Evolutionary conservation across 2,329 filamentous ascomycete species (phyloP).

Genomic region (Kalmusia sp.): DNA sequence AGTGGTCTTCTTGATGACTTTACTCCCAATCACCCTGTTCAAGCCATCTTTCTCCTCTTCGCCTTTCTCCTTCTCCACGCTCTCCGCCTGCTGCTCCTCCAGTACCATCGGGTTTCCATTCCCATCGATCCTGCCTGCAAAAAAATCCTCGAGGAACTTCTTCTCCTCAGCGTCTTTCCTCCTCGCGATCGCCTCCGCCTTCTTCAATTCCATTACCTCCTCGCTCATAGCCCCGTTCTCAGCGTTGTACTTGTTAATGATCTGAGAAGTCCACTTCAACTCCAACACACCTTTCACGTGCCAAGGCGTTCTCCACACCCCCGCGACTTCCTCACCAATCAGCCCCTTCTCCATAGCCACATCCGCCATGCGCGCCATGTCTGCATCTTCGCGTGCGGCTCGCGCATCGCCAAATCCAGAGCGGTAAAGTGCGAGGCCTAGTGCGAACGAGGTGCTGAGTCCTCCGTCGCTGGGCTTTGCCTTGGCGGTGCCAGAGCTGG

Average conservation of each 20-base stretch:
- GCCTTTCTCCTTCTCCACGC: neutral
- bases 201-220: conserved; percentile 18
- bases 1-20: neutral
- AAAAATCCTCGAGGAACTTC: conserved; percentile 22
- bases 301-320: conserved; percentile 21
- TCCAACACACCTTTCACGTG: conserved; percentile 15
- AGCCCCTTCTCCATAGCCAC: neutral
- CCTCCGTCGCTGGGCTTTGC: neutral
- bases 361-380: conserved; percentile 16
- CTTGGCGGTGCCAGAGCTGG: neutral
- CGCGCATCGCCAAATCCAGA: conserved; percentile 26
- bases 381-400: conserved; percentile 18
- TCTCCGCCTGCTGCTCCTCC: neutral
- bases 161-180: conserved; percentile 20
- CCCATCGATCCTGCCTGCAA: conserved; percentile 27
- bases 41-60: conserved; percentile 1
- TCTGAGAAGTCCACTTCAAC: conserved; percentile 18
- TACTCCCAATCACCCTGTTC: neutral
- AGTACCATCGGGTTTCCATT: conserved; percentile 13
- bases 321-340: conserved; percentile 19
- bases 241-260: conserved; percentile 18
- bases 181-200: conserved; percentile 12
- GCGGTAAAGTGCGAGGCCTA: neutral
- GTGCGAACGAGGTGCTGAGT: neutral
- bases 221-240: conserved; percentile 13